Evolutionary conservation across 2,329 filamentous ascomycete species (phyloP), one percentile per base, ranked within the genome.

Genomic region (Ceratocystis ficicola): DNA sequence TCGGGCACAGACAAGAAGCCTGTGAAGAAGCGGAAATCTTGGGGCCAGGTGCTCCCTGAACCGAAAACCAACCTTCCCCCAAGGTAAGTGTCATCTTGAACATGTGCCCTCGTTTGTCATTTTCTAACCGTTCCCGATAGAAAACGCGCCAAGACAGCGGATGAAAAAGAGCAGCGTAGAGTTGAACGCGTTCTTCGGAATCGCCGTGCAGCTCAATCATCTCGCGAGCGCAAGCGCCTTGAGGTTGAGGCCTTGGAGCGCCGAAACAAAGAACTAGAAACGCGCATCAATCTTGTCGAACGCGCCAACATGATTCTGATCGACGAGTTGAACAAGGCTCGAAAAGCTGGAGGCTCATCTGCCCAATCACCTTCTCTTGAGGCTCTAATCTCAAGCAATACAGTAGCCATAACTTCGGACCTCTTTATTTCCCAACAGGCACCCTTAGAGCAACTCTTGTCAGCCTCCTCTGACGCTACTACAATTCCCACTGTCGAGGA

Each of bases 121-220:
- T 32, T 50, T 1, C 63, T 65, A 63, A 67, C 50, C 0, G 4
- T 1, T 32, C 8, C 8, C 12, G 28, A 30, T 69, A 90, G 89
- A 70, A 99, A 99, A 84, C 90, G 94, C 69, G 94, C 94, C 71
- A 99, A 97, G 83, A 99, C 94, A 2, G 93, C 95, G 72, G 94
- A 96, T 73, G 94, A 99, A 77, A 99, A 99, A 79, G 94, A 97
- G 77, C 94, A 99, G 77, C 88, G 94, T 57, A 89, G 94, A 69
- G 95, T 97, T 65, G 94, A 99, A 80, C 90, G 94, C 69, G 94
- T 99, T 70, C 90, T 97, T 71, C 88, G 94, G 57, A 99, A 99
- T 74, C 90, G 94, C 70, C 89, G 92, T 68, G 94, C 94, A 59
- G 94, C 94, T 50, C 94, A 97, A 80, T 96, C 95, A 67, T 99